Evolutionary conservation across 2,329 filamentous ascomycete species (phyloP).

Genomic region (Colletotrichum australisinense): DNA sequence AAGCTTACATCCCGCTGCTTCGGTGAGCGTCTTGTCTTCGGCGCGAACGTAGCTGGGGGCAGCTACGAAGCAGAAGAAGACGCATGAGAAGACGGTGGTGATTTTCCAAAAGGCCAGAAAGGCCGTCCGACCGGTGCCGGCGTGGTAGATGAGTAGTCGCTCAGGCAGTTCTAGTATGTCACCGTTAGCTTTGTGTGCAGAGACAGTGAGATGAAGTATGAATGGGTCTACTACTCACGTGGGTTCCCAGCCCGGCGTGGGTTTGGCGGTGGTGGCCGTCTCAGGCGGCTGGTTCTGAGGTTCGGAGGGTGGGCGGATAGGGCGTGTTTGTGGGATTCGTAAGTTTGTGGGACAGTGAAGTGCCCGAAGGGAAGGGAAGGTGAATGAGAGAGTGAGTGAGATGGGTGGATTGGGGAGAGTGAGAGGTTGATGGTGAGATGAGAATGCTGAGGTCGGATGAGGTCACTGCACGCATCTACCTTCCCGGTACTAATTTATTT

Average conservation of each 20-base stretch:
- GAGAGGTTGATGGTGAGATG: conserved; percentile 25
- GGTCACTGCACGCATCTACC: conserved; percentile 18
- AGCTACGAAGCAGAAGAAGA: conserved; percentile 72
- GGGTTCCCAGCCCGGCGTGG: background rate
- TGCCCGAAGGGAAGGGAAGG: background rate
- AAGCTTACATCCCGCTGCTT: conserved; percentile 52
- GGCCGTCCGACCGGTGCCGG: conserved; percentile 73
- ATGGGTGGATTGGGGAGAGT: conserved; percentile 1
- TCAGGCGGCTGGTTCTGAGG: conserved; percentile 9
- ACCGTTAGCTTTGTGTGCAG: background rate
- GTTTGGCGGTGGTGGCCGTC: conserved; percentile 11
- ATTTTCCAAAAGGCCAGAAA: conserved; percentile 79
- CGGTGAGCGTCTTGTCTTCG: conserved; percentile 48
- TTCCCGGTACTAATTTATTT: background rate
- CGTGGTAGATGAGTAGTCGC: conserved; percentile 78
- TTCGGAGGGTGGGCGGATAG: conserved; percentile 17
- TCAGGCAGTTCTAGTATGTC: conserved; percentile 61
- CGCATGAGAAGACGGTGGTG: conserved; percentile 76
- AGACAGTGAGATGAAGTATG: background rate
- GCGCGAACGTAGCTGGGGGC: conserved; percentile 67
- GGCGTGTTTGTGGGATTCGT: no score
- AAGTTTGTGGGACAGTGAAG: background rate
- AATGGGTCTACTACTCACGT: background rate
- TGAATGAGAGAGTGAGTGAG: background rate
- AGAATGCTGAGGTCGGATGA: conserved; percentile 12